Conservation (phyloP, 2,329 filamentous ascomycete species). For the Cladophialophora psammophila region DNA sequence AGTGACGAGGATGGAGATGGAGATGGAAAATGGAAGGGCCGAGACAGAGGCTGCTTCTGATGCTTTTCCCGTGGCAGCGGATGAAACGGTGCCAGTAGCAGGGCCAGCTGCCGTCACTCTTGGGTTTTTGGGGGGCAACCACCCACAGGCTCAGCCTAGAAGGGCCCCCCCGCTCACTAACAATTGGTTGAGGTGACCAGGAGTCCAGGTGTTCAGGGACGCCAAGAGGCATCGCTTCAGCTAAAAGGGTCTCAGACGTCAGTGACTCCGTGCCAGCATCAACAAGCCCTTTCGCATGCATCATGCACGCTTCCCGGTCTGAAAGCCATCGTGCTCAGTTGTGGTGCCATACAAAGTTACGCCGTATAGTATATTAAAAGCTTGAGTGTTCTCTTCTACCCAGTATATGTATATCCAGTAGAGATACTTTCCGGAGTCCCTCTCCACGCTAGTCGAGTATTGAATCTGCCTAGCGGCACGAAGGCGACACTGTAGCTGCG, state of each 20-base stretch:
- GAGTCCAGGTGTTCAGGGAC: background rate
- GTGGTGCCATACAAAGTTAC: background rate
- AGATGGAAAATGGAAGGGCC: constrained; percentile 2
- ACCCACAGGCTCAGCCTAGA: background rate
- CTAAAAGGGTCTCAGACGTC: constrained; percentile 3
- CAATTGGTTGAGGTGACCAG: background rate
- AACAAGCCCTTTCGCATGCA: background rate
- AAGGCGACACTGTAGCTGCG: background rate
- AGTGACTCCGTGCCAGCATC: background rate
- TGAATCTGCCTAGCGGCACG: background rate
- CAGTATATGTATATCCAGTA: too few species aligned
- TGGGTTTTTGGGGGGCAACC: constrained; percentile 4
- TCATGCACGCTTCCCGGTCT: background rate
- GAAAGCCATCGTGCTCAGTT: background rate
- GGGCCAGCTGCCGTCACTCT: constrained; percentile 12
- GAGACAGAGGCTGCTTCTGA: constrained; percentile 15
- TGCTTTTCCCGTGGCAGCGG: constrained; percentile 5
- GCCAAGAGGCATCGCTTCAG: constrained; percentile 21
- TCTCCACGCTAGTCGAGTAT: background rate
- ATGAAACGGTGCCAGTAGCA: constrained; percentile 19
- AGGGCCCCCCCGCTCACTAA: constrained; percentile 13
- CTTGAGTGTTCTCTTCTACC: background rate
- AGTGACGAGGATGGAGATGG: constrained; percentile 1
- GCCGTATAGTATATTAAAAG: background rate
- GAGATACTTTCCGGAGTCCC: background rate